Base-by-base conservation (phyloP, 306 rosid species). In the Mimosa bimucronata region DNA sequence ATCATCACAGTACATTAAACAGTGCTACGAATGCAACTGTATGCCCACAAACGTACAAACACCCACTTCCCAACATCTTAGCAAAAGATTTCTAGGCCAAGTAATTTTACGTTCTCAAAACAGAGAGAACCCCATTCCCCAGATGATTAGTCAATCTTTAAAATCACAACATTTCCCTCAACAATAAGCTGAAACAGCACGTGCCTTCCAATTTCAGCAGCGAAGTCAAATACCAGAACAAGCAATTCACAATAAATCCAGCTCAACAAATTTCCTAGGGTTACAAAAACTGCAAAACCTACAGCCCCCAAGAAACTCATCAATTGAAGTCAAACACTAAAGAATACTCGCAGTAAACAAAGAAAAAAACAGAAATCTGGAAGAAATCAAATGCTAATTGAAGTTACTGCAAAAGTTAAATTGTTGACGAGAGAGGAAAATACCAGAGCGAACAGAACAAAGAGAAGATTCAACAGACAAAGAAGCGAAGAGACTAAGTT, bases 391-490 rank as follows among this genome's bases (percentile, higher is more conserved):
- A 6, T 21, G 66, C 75, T 18, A 71, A 13, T 68, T 68, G 73
- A 68, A 52, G n/a, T 28, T 68, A 9, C 26, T 21, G 73, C 53
- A 37, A 46, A n/a, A 76, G 69, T 60, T 82, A 19, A 37, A 34
- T 52, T 40, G 53, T 7, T 21, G 29, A 46, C n/a, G 15, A 34
- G 3, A 18, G 15, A 38, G 44, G 66, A 41, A 30, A 19, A 3
- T 40, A 83, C 87, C 85, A 50, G 34, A 5, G 34, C 16, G 52
- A 9, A 40, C 55, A 53, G 48, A 50, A 19, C 64, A 25, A 66
- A 80, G 18, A 25, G 48, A 62, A 65, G 66, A 75, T 41, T 78
- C 42, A 66, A 74, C 50, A 10, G 14, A 30, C 1, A 46, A 14
- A 19, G 41, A 11, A 37, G 62, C 55, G 28, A 73, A 38, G 48